Evolutionary conservation across 2,329 filamentous ascomycete genomes (phyloP).

Genomic region (Boeremia exigua): DNA sequence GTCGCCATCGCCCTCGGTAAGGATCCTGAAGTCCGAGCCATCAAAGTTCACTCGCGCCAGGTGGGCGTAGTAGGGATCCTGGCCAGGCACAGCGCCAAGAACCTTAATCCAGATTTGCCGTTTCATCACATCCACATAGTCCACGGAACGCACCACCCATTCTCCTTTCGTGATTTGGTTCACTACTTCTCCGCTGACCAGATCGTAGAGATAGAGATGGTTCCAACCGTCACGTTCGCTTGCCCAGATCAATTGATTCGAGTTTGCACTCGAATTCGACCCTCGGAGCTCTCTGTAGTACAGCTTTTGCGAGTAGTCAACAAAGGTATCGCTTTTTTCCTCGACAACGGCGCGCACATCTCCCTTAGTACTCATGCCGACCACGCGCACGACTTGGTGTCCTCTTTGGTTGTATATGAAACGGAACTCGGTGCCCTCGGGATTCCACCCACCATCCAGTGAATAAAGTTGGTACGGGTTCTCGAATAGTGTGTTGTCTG

Average conservation of each 20-base stretch:
- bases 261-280: constrained; percentile 2
- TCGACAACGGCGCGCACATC: constrained; percentile 28
- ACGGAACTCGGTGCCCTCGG: constrained; percentile 29
- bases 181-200: constrained; percentile 45
- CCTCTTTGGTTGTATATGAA: constrained; percentile 34
- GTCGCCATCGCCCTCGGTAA: constrained; percentile 32
- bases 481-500: constrained; percentile 24
- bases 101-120: constrained; percentile 31
- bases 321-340: constrained; percentile 32
- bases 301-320: constrained; percentile 30
- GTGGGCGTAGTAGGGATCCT: constrained; percentile 36
- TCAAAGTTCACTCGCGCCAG: constrained; percentile 37
- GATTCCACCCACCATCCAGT: constrained; percentile 27
- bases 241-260: constrained; percentile 33
- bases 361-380: constrained; percentile 31
- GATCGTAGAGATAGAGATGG: constrained; percentile 36
- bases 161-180: constrained; percentile 50
- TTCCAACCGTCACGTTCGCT: constrained; percentile 39
- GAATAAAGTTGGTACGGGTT: constrained; percentile 23
- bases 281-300: constrained; percentile 18
- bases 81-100: constrained; percentile 27
- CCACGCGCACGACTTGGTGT: constrained; percentile 28
- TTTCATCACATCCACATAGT: constrained; percentile 30
- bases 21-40: constrained; percentile 31
- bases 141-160: constrained; percentile 35